Evolutionary conservation across 1,139 yeast species (phyloP).

Genomic region (Yamadazyma membranifaciens): DNA sequence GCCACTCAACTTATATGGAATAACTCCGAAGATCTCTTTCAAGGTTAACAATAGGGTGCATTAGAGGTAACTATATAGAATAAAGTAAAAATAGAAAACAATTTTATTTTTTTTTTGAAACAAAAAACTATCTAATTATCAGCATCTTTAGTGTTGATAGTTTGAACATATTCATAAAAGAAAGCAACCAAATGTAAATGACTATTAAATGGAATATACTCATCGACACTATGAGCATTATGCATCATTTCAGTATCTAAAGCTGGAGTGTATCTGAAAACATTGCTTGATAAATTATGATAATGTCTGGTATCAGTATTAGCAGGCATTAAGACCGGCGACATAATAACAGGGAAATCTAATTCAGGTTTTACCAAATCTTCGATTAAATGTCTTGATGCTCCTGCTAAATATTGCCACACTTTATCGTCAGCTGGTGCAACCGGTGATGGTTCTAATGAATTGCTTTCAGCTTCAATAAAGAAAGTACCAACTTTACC

Average conservation of each 20-base stretch:
- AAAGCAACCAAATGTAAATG: slow-evolving; percentile 45
- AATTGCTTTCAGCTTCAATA: slow-evolving; percentile 9
- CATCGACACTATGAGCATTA: slow-evolving; percentile 41
- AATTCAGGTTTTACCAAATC: slow-evolving; percentile 36
- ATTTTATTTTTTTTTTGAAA: no score
- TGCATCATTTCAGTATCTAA: slow-evolving; percentile 18
- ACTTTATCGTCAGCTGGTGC: slow-evolving; percentile 37
- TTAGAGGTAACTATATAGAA: no score
- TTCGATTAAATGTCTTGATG: slow-evolving; percentile 44
- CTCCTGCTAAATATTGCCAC: slow-evolving; percentile 42
- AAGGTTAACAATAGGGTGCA: no score
- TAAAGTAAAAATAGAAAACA: no score
- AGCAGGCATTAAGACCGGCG: slow-evolving; percentile 73
- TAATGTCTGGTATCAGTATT: slow-evolving; percentile 84
- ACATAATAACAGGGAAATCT: slow-evolving; percentile 45
- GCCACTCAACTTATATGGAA: no score
- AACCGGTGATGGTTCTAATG: slow-evolving; percentile 37
- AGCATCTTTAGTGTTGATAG: slow-evolving; percentile 23
- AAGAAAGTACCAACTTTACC: slow-evolving; percentile 24
- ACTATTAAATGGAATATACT: slow-evolving; percentile 31
- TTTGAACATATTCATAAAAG: slow-evolving; percentile 33
- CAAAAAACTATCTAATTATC: background rate
- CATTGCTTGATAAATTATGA: slow-evolving; percentile 71
- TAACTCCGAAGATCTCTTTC: no score
- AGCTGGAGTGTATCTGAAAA: slow-evolving; percentile 62